These are phyloP conservation scores for Pichia sp. DNA, from an alignment of 1,139 yeast genomes.

Conservation along the genomic window DNA sequence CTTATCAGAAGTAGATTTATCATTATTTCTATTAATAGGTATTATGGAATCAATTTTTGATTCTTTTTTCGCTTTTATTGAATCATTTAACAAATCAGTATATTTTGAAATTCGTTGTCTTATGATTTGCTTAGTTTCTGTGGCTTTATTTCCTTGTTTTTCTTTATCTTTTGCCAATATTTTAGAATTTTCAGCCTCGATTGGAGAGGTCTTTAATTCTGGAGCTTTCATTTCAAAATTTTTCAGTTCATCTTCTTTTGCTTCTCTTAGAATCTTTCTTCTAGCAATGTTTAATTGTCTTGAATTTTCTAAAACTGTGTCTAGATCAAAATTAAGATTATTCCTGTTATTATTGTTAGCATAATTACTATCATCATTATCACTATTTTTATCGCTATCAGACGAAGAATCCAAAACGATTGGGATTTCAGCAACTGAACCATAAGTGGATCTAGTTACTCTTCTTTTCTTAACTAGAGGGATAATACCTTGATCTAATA, in stretches of 20 bases:
- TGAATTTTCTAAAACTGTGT: background rate
- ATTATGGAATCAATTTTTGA: no score
- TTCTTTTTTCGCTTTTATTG: no score
- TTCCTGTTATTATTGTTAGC: background rate
- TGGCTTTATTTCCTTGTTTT: background rate
- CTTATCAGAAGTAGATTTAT: no score
- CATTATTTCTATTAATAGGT: no score
- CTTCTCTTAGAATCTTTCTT: background rate
- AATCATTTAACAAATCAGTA: no score
- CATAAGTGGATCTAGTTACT: constrained; percentile 11
- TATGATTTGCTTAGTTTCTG: no score
- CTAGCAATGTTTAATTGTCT: background rate
- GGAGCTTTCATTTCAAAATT: no score
- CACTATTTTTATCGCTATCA: constrained; percentile 1
- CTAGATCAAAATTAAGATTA: background rate
- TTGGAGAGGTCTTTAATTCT: background rate
- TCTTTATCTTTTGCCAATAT: background rate
- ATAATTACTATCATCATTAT: background rate
- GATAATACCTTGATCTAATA: no score
- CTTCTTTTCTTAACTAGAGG: constrained; percentile 9
- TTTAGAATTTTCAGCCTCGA: background rate
- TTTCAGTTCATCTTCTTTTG: no score
- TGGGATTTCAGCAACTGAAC: constrained; percentile 10
- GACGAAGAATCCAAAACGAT: constrained; percentile 14
- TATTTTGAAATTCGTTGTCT: no score